Evolutionary conservation across 2,329 filamentous ascomycete genomes (phyloP).

Genomic region (Colletotrichum tabaci): DNA sequence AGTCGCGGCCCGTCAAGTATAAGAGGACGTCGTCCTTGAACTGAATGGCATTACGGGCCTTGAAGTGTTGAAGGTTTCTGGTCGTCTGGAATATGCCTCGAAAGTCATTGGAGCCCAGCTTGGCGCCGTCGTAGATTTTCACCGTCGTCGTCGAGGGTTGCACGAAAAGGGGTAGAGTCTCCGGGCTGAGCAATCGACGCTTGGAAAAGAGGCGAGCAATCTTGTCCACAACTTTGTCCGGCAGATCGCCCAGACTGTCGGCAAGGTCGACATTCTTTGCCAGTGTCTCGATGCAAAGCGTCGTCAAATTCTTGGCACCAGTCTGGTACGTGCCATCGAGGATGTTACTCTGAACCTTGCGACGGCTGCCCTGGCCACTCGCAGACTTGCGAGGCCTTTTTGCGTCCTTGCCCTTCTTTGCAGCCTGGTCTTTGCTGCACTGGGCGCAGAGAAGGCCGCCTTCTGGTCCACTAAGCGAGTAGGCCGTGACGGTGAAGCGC

Average conservation of each 20-base stretch:
- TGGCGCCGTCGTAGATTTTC: conserved; percentile 71
- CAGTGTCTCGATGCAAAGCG: conserved; percentile 74
- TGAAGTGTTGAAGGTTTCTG: conserved; percentile 77
- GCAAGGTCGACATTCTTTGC: conserved; percentile 75
- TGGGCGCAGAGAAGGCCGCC: conserved; percentile 88
- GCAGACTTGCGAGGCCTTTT: conserved; percentile 53
- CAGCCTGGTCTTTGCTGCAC: conserved; percentile 77
- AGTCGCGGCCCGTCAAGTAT: conserved; percentile 82
- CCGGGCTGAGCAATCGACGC: conserved; percentile 67
- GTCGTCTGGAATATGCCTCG: conserved; percentile 84
- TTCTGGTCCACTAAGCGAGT: conserved; percentile 85
- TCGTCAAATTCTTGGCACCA: conserved; percentile 79
- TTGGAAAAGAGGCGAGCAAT: conserved; percentile 74
- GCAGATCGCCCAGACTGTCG: conserved; percentile 73
- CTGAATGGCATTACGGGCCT: conserved; percentile 88
- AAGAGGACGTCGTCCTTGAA: conserved; percentile 89
- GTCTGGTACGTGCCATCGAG: conserved; percentile 80
- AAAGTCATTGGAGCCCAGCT: conserved; percentile 82
- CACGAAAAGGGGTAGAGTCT: conserved; percentile 71
- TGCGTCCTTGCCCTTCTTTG: conserved; percentile 58
- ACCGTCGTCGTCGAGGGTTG: conserved; percentile 66
- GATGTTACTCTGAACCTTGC: conserved; percentile 86
- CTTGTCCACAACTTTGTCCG: conserved; percentile 69
- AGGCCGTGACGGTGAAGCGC: conserved; percentile 92
- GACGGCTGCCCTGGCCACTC: conserved; percentile 73